These are phyloP conservation scores for Chlamydomonas eustigma DNA, from an alignment of 139 green algal genomes.

Conservation along the genomic window DNA sequence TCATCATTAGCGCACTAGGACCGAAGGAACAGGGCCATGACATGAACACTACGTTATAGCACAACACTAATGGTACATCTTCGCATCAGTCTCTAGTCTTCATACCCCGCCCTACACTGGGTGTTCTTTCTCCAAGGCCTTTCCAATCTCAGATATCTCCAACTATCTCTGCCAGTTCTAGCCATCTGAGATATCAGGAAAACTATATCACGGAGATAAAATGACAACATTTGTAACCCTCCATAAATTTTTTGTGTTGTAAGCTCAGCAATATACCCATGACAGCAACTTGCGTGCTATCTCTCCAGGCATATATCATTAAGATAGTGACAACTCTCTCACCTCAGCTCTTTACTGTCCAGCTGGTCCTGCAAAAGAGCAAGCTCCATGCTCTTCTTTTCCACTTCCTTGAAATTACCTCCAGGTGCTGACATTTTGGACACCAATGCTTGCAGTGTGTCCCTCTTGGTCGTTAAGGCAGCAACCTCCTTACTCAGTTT, in stretches of 20 bases:
- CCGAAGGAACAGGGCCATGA: no score
- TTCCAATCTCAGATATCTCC: conserved; percentile 27
- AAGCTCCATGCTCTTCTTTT: conserved; percentile 24
- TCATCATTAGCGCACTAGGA: no score
- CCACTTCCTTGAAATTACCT: conserved; percentile 15
- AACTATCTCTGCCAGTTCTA: conserved; percentile 35
- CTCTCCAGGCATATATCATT: background rate
- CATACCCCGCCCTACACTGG: no score
- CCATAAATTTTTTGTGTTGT: background rate
- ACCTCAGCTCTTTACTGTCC: conserved; percentile 33
- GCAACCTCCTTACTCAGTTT: conserved; percentile 21
- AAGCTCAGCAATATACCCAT: no score
- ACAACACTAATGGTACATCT: no score
- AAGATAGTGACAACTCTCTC: no score
- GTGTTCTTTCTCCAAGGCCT: no score
- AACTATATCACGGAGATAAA: no score
- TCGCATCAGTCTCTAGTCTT: no score
- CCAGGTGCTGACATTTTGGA: background rate
- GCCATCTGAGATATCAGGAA: no score
- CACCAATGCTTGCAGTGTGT: conserved; percentile 19
- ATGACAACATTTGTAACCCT: background rate
- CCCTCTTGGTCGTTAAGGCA: conserved; percentile 18
- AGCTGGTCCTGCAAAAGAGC: conserved; percentile 19
- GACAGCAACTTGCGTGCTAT: background rate
- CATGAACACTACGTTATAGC: no score